These are phyloP conservation scores for Fusarium coicis DNA, from an alignment of 2,329 filamentous ascomycete genomes.

Conservation along the genomic window DNA sequence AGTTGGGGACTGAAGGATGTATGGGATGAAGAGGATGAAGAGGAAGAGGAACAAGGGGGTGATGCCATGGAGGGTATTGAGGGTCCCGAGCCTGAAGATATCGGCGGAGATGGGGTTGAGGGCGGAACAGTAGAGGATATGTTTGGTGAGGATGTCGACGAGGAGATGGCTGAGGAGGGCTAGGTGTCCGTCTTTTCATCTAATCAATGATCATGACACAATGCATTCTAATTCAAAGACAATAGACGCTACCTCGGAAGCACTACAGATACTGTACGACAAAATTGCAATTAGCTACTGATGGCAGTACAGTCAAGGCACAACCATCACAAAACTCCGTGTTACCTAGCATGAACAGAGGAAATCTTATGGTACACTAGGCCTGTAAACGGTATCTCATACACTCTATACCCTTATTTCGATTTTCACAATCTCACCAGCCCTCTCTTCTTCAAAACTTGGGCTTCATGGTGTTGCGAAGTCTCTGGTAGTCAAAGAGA, in stretches of 20 bases:
- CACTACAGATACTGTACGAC: not conserved
- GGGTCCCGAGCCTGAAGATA: conserved; percentile 54
- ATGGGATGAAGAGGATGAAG: conserved; percentile 63
- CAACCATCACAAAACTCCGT: conserved; percentile 48
- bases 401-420: conserved; percentile 64
- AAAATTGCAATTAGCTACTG: not conserved
- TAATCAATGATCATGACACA: not conserved
- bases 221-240: not conserved
- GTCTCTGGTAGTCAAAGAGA: conserved; percentile 79
- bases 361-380: conserved; percentile 66
- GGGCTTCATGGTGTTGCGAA: conserved; percentile 88
- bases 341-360: conserved; percentile 52
- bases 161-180: conserved; percentile 64
- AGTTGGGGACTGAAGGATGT: conserved; percentile 72
- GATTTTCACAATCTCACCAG: conserved; percentile 49
- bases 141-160: conserved; percentile 64
- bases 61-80: conserved; percentile 64
- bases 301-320: conserved; percentile 24
- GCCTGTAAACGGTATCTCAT: conserved; percentile 64
- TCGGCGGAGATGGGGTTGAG: conserved; percentile 60
- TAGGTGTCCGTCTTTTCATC: conserved; percentile 21
- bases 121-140: conserved; percentile 65
- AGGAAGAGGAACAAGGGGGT: conserved; percentile 53
- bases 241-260: not conserved
- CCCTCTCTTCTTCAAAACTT: conserved; percentile 65